Evolutionary conservation across 306 rosid genomes (phyloP).

Genomic region (Alnus glutinosa): DNA sequence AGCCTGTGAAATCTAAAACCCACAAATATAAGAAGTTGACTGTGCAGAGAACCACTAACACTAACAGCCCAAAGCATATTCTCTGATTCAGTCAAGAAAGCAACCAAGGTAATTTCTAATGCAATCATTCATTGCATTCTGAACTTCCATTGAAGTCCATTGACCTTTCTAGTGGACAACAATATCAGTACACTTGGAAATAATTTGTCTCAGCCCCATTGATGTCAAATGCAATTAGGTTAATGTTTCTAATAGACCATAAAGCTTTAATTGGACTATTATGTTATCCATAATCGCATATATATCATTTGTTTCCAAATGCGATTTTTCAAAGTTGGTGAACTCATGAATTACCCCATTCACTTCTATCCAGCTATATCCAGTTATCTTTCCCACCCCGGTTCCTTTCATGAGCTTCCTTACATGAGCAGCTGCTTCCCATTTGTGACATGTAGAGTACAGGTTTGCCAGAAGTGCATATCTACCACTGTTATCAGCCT

Average conservation of each 20-base stretch:
- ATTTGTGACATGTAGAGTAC: conserved; percentile 36
- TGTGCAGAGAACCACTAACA: too few species aligned
- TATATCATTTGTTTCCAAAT: conserved; percentile 20
- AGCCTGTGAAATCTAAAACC: too few species aligned
- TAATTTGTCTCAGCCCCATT: conserved; percentile 1
- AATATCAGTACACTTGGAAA: too few species aligned
- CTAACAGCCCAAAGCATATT: too few species aligned
- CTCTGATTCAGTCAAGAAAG: too few species aligned
- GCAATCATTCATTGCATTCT: too few species aligned
- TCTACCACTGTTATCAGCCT: conserved; percentile 31
- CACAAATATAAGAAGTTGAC: too few species aligned
- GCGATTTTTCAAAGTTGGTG: conserved; percentile 36
- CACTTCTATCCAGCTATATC: conserved; percentile 48
- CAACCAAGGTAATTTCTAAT: too few species aligned
- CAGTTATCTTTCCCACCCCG: conserved; percentile 39
- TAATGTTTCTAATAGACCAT: conserved; percentile 1
- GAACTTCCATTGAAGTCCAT: too few species aligned
- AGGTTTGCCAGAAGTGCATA: conserved; percentile 48
- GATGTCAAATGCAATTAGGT: neutral
- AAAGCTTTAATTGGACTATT: conserved; percentile 24
- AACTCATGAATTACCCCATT: conserved; percentile 39
- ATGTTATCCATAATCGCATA: conserved; percentile 28
- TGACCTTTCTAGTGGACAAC: too few species aligned
- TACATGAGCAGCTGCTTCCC: conserved; percentile 47
- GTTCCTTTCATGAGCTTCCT: conserved; percentile 45